These are phyloP conservation scores for Phytophthora niederhauseri DNA, from an alignment of 352 stramenopile genomes.

Conservation along the genomic window DNA sequence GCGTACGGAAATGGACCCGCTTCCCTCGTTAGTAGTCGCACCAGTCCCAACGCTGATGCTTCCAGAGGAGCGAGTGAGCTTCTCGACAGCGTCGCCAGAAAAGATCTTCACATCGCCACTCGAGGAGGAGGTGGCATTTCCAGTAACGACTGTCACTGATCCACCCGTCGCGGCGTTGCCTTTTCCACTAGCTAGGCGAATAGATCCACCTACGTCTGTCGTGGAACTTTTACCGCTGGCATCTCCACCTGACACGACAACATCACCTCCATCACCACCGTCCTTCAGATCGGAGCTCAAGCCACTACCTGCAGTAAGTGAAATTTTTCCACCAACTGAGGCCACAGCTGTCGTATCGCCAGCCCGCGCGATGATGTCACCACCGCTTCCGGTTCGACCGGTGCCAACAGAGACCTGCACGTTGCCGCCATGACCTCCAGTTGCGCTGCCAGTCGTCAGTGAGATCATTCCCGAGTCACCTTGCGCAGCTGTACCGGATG, in stretches of 20 bases:
- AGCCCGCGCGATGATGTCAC: constrained; percentile 70
- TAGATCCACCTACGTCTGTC: constrained; percentile 57
- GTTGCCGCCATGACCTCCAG: constrained; percentile 62
- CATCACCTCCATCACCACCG: constrained; percentile 68
- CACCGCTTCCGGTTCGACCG: constrained; percentile 56
- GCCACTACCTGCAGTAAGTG: constrained; percentile 49
- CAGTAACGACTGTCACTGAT: constrained; percentile 51
- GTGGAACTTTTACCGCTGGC: constrained; percentile 49
- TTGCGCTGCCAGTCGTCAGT: constrained; percentile 70
- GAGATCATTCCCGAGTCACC: constrained; percentile 75
- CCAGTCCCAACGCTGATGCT: constrained; percentile 54
- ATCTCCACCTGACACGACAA: constrained; percentile 68
- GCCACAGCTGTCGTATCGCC: constrained; percentile 55
- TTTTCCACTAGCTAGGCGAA: constrained; percentile 54
- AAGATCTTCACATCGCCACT: constrained; percentile 67
- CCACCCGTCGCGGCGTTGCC: constrained; percentile 59
- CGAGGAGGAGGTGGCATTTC: constrained; percentile 60
- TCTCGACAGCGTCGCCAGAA: constrained; percentile 54
- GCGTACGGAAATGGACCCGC: constrained; percentile 45
- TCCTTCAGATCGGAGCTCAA: constrained; percentile 54
- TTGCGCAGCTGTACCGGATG: constrained; percentile 55
- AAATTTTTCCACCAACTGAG: constrained; percentile 55
- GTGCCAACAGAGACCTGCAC: constrained; percentile 69
- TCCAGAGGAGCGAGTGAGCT: constrained; percentile 45
- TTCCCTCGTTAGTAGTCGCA: constrained; percentile 45